A percentile compares a stretch with the other conserved stretches of the same genome.
These are phyloP conservation scores for Penicillium angulare DNA, from an alignment of 495 filamentous ascomycete genomes.

Conservation along the genomic window DNA sequence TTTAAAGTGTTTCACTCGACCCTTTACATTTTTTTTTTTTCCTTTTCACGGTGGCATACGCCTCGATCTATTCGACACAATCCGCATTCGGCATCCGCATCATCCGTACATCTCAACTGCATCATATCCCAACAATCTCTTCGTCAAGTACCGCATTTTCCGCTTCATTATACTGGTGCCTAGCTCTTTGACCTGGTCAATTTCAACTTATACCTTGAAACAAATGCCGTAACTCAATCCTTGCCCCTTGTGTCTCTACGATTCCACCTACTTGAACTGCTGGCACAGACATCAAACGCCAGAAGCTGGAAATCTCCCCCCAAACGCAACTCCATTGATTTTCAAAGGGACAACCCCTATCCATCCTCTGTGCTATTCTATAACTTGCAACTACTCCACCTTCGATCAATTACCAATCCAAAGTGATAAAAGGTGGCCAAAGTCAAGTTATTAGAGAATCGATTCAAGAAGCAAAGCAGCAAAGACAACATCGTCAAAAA, in stretches of 20 bases:
- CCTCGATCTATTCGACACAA: slow-evolving; percentile 10
- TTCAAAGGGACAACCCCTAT: too few species aligned
- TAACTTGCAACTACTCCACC: too few species aligned
- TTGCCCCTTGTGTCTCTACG: background rate
- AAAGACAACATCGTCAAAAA: slow-evolving; percentile 4
- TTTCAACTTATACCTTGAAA: background rate
- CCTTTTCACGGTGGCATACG: too few species aligned
- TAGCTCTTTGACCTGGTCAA: background rate
- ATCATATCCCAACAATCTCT: slow-evolving; percentile 19
- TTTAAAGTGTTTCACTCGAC: slow-evolving; percentile 1
- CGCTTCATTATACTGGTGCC: background rate
- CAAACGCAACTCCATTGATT: too few species aligned
- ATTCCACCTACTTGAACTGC: slow-evolving; percentile 8
- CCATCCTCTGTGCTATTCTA: too few species aligned
- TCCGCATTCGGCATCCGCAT: slow-evolving; percentile 29
- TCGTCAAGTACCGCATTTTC: background rate
- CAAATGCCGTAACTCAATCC: slow-evolving; percentile 14
- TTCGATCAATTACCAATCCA: too few species aligned
- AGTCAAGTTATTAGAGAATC: too few species aligned
- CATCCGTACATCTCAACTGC: slow-evolving; percentile 19
- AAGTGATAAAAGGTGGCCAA: too few species aligned
- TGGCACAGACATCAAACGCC: slow-evolving; percentile 9
- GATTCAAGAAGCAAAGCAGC: too few species aligned
- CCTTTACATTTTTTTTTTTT: background rate
- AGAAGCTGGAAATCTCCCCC: background rate